Percentiles rank a stretch among this genome's conserved stretches.
These are phyloP conservation scores for Jimgerdemannia flammicorona DNA, from an alignment of 192 early-diverging fungal species.

Conservation along the genomic window DNA sequence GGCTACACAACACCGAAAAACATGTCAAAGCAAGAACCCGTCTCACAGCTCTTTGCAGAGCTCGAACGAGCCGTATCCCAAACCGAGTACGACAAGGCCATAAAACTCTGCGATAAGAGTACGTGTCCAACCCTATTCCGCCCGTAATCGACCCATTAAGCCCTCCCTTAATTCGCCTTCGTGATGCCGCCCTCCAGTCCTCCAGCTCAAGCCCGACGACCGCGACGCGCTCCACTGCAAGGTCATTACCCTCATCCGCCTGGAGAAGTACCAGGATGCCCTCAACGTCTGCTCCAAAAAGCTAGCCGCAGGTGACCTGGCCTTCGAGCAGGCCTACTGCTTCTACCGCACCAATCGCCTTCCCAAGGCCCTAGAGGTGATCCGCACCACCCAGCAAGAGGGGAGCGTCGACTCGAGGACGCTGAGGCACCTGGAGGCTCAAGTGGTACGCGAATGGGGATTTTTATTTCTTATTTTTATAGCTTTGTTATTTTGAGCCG, in stretches of 20 bases:
- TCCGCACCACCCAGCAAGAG: constrained; percentile 25
- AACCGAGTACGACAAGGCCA: constrained; percentile 50
- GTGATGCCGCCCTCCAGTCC: constrained; percentile 20
- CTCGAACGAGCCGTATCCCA: constrained; percentile 43
- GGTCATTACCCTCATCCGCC: constrained; percentile 49
- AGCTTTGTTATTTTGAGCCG: neutral
- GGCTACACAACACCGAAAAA: too few species aligned
- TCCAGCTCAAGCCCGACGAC: constrained; percentile 41
- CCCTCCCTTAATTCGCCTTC: constrained; percentile 5
- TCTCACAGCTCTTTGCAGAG: constrained; percentile 45
- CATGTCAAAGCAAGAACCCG: neutral
- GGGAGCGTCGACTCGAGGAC: constrained; percentile 22
- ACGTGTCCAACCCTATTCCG: constrained; percentile 8
- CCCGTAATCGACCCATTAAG: neutral
- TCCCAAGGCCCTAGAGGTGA: constrained; percentile 36
- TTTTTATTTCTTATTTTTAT: neutral
- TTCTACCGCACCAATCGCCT: constrained; percentile 60
- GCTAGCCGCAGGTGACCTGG: constrained; percentile 33
- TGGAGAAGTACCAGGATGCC: constrained; percentile 53
- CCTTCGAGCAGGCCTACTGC: constrained; percentile 61
- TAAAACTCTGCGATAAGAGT: constrained; percentile 52
- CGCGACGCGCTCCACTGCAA: constrained; percentile 53
- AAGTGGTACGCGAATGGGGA: constrained; percentile 45
- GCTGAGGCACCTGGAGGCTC: constrained; percentile 58
- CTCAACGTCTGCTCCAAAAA: constrained; percentile 37